Evolutionary conservation across 306 rosid genomes (phyloP).

Genomic region (Gynostemma pentaphyllum): DNA sequence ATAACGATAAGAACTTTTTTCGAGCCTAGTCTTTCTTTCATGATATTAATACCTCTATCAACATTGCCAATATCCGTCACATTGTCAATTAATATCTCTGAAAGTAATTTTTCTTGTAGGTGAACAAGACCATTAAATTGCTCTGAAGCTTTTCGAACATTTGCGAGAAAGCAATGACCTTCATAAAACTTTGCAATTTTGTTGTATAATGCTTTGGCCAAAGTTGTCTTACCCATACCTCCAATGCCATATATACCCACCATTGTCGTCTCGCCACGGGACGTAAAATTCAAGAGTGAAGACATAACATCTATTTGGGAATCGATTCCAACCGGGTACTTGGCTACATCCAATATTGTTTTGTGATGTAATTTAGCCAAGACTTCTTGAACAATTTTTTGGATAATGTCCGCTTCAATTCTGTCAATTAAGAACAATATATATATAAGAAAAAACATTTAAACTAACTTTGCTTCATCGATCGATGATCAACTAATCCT

Average conservation of each 20-base stretch:
- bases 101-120: slow-evolving; percentile 12
- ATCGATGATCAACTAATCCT: too few relatives aligned
- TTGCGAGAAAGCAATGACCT: not conserved
- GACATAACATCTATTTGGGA: not conserved
- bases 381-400: not conserved
- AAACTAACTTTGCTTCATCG: too few relatives aligned
- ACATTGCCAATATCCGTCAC: not conserved
- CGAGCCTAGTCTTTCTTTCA: not conserved
- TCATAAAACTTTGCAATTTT: not conserved
- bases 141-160: not conserved
- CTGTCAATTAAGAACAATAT: not conserved
- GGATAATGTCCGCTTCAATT: not conserved
- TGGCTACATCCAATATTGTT: not conserved
- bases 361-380: not conserved
- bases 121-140: too few relatives aligned
- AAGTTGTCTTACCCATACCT: slow-evolving; percentile 16
- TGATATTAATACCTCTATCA: not conserved
- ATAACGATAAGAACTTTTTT: slow-evolving; percentile 8
- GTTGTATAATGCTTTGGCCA: slow-evolving; percentile 16
- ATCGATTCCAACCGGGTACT: not conserved
- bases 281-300: not conserved
- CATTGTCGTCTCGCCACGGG: not conserved
- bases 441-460: too few relatives aligned
- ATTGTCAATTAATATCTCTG: not conserved
- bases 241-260: slow-evolving; percentile 8